Conservation (phyloP, 1,139 yeast species). For the Geotrichum carabidarum region DNA sequence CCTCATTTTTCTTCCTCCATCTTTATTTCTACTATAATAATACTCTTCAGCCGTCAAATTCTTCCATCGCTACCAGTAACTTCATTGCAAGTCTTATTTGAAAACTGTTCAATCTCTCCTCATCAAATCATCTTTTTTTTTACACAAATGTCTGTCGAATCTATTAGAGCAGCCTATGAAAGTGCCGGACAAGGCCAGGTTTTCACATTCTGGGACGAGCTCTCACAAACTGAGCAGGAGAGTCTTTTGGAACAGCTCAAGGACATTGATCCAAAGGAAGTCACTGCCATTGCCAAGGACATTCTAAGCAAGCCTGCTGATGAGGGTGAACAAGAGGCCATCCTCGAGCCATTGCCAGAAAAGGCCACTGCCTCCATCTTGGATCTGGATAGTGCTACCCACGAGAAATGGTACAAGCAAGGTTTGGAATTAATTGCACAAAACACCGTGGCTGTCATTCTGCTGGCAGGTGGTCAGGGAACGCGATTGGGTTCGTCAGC, state of each 20-base stretch:
- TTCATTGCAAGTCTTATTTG: too few species aligned
- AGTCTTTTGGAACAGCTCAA: slow-evolving; percentile 35
- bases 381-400: slow-evolving; percentile 24
- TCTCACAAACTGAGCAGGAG: slow-evolving; percentile 30
- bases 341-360: slow-evolving; percentile 37
- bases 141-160: slow-evolving; percentile 3
- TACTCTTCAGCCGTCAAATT: neutral
- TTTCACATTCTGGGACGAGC: slow-evolving; percentile 38
- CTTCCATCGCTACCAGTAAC: neutral
- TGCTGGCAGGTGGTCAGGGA: slow-evolving; percentile 99
- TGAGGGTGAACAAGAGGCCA: slow-evolving; percentile 13
- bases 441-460: slow-evolving; percentile 78
- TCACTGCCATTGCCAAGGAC: slow-evolving; percentile 32
- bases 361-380: slow-evolving; percentile 37
- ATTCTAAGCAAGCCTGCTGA: slow-evolving; percentile 23
- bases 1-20: neutral
- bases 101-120: neutral
- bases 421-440: slow-evolving; percentile 68
- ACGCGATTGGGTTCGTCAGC: slow-evolving; percentile 81
- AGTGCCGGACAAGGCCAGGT: slow-evolving; percentile 43
- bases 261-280: slow-evolving; percentile 36
- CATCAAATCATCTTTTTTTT: neutral
- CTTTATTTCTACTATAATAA: neutral
- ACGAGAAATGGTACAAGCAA: slow-evolving; percentile 45
- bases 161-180: slow-evolving; percentile 29